Percentiles rank a stretch among this genome's conserved stretches.
phyloP scores from a whole-genome alignment of 73 alveolate species.

The Paramecium primaurelia region DNA sequence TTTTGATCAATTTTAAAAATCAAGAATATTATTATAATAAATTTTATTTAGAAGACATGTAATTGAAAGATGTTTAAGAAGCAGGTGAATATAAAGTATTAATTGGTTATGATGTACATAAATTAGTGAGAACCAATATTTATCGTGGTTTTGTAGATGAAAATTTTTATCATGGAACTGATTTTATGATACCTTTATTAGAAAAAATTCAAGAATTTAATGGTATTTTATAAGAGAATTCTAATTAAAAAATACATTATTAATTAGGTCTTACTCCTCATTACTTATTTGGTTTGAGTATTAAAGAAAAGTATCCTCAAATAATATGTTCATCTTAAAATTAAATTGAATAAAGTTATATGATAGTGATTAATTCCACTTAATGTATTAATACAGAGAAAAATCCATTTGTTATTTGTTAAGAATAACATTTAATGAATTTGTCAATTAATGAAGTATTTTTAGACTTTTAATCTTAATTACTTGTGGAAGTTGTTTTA shows the following conservation, averaged over 20 bases:
- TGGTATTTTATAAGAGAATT: not conserved
- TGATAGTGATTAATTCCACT: not conserved
- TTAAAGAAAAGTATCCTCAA: not conserved
- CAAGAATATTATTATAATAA: not conserved
- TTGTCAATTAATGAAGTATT: not conserved
- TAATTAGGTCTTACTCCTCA: not conserved
- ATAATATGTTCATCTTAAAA: not conserved
- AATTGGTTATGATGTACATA: constrained; percentile 45
- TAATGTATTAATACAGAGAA: not conserved
- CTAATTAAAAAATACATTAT: not conserved
- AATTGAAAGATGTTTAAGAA: constrained; percentile 3
- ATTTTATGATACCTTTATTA: constrained; percentile 28
- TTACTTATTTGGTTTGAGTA: not conserved
- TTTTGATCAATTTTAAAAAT: not conserved
- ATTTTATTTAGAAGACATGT: constrained; percentile 33
- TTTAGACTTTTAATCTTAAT: not conserved
- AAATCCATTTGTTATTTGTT: constrained; percentile 19
- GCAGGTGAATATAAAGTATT: not conserved
- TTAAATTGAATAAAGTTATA: not conserved
- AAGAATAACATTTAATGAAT: not conserved
- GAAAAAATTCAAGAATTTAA: not conserved
- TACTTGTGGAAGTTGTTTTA: not conserved
- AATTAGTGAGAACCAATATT: not conserved
- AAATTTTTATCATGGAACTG: not conserved
- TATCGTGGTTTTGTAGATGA: constrained; percentile 29